A percentile compares a stretch with the other conserved stretches of the same genome.
Evolutionary conservation across 2,329 filamentous ascomycete genomes (phyloP).

Genomic region (Claviceps sp.): DNA sequence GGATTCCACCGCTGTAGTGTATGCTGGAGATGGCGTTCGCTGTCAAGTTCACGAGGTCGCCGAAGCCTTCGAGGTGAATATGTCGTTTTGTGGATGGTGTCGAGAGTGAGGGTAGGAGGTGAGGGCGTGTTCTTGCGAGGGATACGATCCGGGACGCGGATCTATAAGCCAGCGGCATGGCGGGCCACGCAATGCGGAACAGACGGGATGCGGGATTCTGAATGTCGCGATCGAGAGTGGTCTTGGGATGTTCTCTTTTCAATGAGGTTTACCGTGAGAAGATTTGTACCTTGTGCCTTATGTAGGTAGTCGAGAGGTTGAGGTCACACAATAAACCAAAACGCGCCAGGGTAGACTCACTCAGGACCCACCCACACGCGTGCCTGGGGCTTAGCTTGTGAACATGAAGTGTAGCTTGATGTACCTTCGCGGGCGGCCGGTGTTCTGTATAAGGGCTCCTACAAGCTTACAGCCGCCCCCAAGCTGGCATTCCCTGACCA

Average conservation of each 20-base stretch:
- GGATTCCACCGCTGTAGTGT: constrained; percentile 29
- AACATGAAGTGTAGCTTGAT: too few relatives aligned
- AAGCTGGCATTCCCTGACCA: too few relatives aligned
- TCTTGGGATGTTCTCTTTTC: background rate
- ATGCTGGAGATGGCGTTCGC: constrained; percentile 29
- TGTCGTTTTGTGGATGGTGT: constrained; percentile 7
- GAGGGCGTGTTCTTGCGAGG: background rate
- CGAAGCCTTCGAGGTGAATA: constrained; percentile 22
- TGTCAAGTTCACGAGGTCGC: constrained; percentile 23
- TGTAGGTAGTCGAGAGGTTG: too few relatives aligned
- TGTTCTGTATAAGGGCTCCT: too few relatives aligned
- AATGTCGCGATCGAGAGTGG: background rate
- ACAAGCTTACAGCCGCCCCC: too few relatives aligned
- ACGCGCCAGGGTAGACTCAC: too few relatives aligned
- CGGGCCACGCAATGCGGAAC: background rate
- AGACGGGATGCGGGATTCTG: background rate
- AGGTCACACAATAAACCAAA: too few relatives aligned
- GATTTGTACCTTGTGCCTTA: too few relatives aligned
- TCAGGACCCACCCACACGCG: too few relatives aligned
- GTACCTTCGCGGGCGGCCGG: too few relatives aligned
- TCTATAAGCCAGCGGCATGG: constrained; percentile 5
- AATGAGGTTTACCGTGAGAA: background rate
- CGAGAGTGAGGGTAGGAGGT: background rate
- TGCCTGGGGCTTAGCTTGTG: too few relatives aligned
- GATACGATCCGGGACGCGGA: background rate